Percentiles rank a stretch among this genome's conserved stretches.
These are phyloP conservation scores for Penicillium psychrofluorescens DNA, from an alignment of 495 filamentous ascomycete genomes.

Conservation along the genomic window DNA sequence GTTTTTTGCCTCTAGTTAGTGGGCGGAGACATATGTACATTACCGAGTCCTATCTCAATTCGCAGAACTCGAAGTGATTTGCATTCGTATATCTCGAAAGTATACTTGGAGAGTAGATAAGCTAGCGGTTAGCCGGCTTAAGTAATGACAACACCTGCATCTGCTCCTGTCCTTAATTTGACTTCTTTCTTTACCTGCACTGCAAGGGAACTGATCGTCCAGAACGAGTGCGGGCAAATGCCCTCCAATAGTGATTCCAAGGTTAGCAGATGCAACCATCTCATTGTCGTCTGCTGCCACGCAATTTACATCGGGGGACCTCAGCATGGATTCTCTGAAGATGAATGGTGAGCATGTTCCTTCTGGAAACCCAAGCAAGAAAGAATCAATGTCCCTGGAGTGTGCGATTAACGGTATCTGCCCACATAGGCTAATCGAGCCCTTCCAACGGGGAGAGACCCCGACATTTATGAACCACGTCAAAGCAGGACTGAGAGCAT, in stretches of 20 bases:
- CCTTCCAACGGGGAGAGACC: slow-evolving; percentile 66
- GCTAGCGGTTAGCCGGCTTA: too few relatives aligned
- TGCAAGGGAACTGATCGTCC: too few relatives aligned
- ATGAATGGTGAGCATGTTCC: slow-evolving; percentile 52
- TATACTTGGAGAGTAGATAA: too few relatives aligned
- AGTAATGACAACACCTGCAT: too few relatives aligned
- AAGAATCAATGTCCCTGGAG: background rate
- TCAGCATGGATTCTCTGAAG: slow-evolving; percentile 47
- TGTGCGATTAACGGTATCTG: background rate
- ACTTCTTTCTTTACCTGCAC: too few relatives aligned
- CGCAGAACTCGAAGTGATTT: too few relatives aligned
- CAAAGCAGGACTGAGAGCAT: slow-evolving; percentile 48
- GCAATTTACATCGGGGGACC: slow-evolving; percentile 66
- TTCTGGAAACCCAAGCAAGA: background rate
- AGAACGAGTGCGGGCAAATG: background rate
- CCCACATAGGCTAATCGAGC: slow-evolving; percentile 45
- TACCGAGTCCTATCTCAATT: background rate
- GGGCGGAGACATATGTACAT: background rate
- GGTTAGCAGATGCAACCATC: slow-evolving; percentile 23
- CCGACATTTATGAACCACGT: slow-evolving; percentile 67
- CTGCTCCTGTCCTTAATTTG: too few relatives aligned
- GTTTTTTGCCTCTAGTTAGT: too few relatives aligned
- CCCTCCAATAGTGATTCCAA: background rate
- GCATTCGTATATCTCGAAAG: too few relatives aligned
- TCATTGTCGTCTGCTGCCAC: slow-evolving; percentile 77